phyloP scores from a whole-genome alignment of 2,329 filamentous ascomycete genomes.

The Fusarium avenaceum region DNA sequence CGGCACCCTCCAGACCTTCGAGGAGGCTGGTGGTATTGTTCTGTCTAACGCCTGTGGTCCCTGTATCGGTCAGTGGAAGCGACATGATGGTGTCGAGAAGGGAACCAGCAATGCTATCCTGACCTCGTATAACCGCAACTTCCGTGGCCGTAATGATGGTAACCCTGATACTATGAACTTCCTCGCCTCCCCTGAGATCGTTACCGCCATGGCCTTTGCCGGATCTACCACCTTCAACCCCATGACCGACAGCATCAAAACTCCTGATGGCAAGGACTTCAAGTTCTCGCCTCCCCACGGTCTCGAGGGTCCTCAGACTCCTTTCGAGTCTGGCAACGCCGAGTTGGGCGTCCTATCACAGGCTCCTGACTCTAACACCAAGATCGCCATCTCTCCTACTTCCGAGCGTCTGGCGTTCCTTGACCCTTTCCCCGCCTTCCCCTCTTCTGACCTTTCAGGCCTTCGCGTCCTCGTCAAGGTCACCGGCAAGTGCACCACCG shows the following conservation, averaged over 20 bases:
- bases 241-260: constrained; percentile 85
- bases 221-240: constrained; percentile 97
- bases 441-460: constrained; percentile 77
- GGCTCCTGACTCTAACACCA: constrained; percentile 75
- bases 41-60: constrained; percentile 95
- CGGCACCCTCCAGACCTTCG: constrained; percentile 92
- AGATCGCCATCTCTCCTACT: constrained; percentile 85
- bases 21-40: constrained; percentile 95
- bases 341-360: constrained; percentile 80
- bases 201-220: constrained; percentile 95
- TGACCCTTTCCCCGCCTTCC: constrained; percentile 91
- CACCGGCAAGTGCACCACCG: constrained; percentile 96
- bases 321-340: constrained; percentile 83
- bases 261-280: constrained; percentile 85
- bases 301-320: constrained; percentile 69
- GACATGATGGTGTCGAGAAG: constrained; percentile 86
- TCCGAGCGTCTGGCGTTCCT: constrained; percentile 91
- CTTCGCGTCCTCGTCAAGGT: constrained; percentile 95
- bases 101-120: constrained; percentile 94
- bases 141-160: constrained; percentile 95
- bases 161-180: constrained; percentile 99
- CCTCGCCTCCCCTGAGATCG: constrained; percentile 94
- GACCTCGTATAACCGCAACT: constrained; percentile 98
- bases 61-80: constrained; percentile 95
- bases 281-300: constrained; percentile 86